These are phyloP conservation scores for Penstemon newberryi DNA, from an alignment of 257 asterid species.

Conservation along the genomic window DNA sequence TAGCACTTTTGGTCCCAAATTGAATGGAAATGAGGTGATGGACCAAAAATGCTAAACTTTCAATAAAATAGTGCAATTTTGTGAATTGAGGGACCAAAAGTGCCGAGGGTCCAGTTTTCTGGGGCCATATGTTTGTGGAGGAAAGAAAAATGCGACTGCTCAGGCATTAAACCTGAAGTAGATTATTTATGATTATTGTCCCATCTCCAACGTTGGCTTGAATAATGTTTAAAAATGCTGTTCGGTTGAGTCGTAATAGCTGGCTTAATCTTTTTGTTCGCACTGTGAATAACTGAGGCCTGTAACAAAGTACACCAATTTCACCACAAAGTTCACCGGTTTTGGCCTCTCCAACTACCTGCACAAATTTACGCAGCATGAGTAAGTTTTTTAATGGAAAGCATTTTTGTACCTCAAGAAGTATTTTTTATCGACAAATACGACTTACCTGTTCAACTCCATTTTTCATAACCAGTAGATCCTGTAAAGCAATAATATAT, in stretches of 20 bases:
- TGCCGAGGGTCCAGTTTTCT: too few relatives aligned
- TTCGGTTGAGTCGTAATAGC: constrained; percentile 72
- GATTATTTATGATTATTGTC: constrained; percentile 80
- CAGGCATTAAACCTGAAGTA: constrained; percentile 63
- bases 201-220: constrained; percentile 94
- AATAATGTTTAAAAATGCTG: constrained; percentile 71
- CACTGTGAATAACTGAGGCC: constrained; percentile 90
- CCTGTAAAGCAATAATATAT: constrained; percentile 34
- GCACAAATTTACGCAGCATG: constrained; percentile 31
- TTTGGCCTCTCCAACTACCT: constrained; percentile 80
- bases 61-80: too few relatives aligned
- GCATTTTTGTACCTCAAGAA: not conserved
- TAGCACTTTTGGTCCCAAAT: too few relatives aligned
- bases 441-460: constrained; percentile 71
- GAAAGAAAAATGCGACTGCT: not conserved
- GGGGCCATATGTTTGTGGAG: not conserved
- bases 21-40: too few relatives aligned
- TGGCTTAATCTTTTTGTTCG: constrained; percentile 77
- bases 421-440: constrained; percentile 2
- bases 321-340: constrained; percentile 87
- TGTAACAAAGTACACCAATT: constrained; percentile 83
- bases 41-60: too few relatives aligned
- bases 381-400: constrained; percentile 3
- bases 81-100: too few relatives aligned
- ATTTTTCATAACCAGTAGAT: constrained; percentile 45